These are phyloP conservation scores for Tanacetum coccineum DNA, from an alignment of 129 eudicot genomes.

Conservation along the genomic window DNA sequence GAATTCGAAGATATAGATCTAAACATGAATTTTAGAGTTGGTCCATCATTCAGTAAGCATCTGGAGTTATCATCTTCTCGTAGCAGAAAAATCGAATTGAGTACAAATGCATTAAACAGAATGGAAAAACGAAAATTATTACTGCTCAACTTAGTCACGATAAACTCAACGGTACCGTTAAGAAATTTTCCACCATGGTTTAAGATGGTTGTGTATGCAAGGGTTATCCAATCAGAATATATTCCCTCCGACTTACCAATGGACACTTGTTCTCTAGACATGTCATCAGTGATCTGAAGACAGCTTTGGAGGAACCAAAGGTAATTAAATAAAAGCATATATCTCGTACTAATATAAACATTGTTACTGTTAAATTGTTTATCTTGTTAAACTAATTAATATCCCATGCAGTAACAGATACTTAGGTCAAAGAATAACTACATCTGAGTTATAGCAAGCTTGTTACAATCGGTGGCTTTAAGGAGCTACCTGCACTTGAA, in stretches of 20 bases:
- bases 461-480: constrained; percentile 7
- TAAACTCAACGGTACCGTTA: constrained; percentile 13
- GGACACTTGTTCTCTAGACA: constrained; percentile 22
- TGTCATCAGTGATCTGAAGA: constrained; percentile 20
- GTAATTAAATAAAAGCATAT: background rate
- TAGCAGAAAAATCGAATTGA: background rate
- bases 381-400: background rate
- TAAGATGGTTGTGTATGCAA: constrained; percentile 28
- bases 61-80: background rate
- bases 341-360: too few relatives aligned
- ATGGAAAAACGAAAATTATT: constrained; percentile 20
- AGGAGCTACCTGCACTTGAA: background rate
- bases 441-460: constrained; percentile 8
- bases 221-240: constrained; percentile 1
- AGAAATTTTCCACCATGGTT: constrained; percentile 18
- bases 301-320: constrained; percentile 14
- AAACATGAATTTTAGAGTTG: background rate
- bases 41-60: background rate
- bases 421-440: constrained; percentile 17
- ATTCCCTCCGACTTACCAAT: constrained; percentile 16
- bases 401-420: constrained; percentile 13
- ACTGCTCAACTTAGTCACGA: constrained; percentile 19
- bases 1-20: background rate
- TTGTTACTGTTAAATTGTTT: too few relatives aligned
- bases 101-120: constrained; percentile 10